phyloP scores from a whole-genome alignment of 2,329 filamentous ascomycete species.

The Raffaelea albimanens region DNA sequence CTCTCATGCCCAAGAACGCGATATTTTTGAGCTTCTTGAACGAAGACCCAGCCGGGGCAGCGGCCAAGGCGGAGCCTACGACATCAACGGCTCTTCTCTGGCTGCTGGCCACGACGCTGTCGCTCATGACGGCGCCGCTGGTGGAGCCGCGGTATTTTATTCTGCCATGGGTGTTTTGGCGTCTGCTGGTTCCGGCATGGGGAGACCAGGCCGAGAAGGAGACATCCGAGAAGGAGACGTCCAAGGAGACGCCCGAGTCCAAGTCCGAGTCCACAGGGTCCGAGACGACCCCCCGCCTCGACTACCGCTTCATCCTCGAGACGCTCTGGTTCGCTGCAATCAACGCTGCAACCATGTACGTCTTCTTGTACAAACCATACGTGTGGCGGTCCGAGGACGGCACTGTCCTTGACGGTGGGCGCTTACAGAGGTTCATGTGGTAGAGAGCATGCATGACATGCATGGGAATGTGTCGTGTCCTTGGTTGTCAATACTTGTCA shows the following conservation, averaged over 20 bases:
- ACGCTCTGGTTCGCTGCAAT: slow-evolving; percentile 59
- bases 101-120: slow-evolving; percentile 62
- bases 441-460: too few species aligned
- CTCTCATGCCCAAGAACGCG: not conserved
- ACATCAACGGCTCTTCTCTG: slow-evolving; percentile 47
- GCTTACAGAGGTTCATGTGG: slow-evolving; percentile 76
- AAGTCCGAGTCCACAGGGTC: too few species aligned
- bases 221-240: too few species aligned
- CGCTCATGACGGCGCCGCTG: slow-evolving; percentile 77
- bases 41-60: slow-evolving; percentile 17
- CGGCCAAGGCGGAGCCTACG: slow-evolving; percentile 21
- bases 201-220: too few species aligned
- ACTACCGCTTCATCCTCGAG: slow-evolving; percentile 47
- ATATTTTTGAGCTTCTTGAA: slow-evolving; percentile 13
- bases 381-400: slow-evolving; percentile 51
- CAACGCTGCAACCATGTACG: slow-evolving; percentile 57
- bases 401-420: slow-evolving; percentile 41
- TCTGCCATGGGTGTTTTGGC: slow-evolving; percentile 88
- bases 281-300: slow-evolving; percentile 15
- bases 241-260: too few species aligned
- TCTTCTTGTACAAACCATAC: slow-evolving; percentile 62
- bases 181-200: slow-evolving; percentile 64
- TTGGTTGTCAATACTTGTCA: too few species aligned
- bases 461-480: too few species aligned
- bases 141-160: slow-evolving; percentile 97